Percentiles rank a stretch among this genome's conserved stretches.
phyloP scores from a whole-genome alignment of 2,329 filamentous ascomycete species.

The Leptodontidium sp. region DNA sequence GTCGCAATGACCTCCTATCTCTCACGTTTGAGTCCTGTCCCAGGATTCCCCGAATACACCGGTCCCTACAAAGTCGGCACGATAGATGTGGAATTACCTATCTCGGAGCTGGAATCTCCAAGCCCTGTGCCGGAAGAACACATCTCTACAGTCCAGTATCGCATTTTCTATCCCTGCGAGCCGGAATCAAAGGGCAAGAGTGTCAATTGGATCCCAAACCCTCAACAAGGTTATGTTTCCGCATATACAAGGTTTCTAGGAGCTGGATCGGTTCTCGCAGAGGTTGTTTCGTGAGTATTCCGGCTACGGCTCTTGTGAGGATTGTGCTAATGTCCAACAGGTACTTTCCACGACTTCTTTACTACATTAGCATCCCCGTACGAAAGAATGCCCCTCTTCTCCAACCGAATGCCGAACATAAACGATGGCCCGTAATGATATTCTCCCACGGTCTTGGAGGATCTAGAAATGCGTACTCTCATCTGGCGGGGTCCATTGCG shows the following conservation, averaged over 20 bases:
- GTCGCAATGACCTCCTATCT: constrained; percentile 43
- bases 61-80: constrained; percentile 83
- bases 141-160: constrained; percentile 79
- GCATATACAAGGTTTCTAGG: constrained; percentile 82
- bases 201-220: constrained; percentile 80
- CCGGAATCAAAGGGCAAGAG: constrained; percentile 54
- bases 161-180: constrained; percentile 81
- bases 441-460: constrained; percentile 89
- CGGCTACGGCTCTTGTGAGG: not conserved
- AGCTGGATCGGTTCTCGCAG: constrained; percentile 63
- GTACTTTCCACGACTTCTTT: constrained; percentile 73
- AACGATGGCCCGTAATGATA: constrained; percentile 80
- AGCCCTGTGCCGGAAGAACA: constrained; percentile 60
- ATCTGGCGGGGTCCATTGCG: constrained; percentile 79
- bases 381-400: constrained; percentile 74
- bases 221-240: constrained; percentile 76
- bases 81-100: constrained; percentile 81
- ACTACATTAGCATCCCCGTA: constrained; percentile 77
- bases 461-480: constrained; percentile 84
- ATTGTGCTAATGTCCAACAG: constrained; percentile 50
- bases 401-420: constrained; percentile 54
- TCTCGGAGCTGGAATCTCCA: constrained; percentile 64
- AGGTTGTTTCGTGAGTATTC: constrained; percentile 64
- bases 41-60: constrained; percentile 76
- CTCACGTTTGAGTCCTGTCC: constrained; percentile 71